Percentiles rank a stretch among this genome's conserved stretches.
Conservation (phyloP, 2,329 filamentous ascomycete species). For the Neoascochyta sp. region DNA sequence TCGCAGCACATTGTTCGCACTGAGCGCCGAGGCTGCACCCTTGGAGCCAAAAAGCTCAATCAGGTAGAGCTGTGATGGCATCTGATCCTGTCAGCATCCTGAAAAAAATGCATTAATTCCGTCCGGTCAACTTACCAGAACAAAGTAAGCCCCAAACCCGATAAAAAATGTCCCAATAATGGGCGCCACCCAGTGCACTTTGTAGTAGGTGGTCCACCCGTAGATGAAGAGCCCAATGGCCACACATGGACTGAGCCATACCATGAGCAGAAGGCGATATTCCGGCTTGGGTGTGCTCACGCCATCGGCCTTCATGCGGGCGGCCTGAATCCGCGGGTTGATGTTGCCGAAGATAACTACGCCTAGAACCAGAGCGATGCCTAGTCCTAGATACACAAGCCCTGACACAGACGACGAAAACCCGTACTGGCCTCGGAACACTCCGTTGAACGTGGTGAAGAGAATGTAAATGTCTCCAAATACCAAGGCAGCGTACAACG, state of each 20-base stretch:
- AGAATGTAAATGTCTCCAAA: slow-evolving; percentile 17
- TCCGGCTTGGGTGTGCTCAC: slow-evolving; percentile 21
- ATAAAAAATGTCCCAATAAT: slow-evolving; percentile 38
- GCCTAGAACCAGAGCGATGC: slow-evolving; percentile 13
- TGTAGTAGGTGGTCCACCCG: slow-evolving; percentile 44
- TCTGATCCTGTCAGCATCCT: too few relatives aligned
- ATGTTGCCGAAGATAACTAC: slow-evolving; percentile 20
- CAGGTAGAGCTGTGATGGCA: slow-evolving; percentile 35
- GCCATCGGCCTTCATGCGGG: slow-evolving; percentile 19
- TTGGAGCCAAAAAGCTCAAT: slow-evolving; percentile 35
- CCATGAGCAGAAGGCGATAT: slow-evolving; percentile 7
- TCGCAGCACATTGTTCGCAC: slow-evolving; percentile 25
- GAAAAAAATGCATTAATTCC: too few relatives aligned
- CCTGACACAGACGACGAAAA: slow-evolving; percentile 10
- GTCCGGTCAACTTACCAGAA: slow-evolving; percentile 31
- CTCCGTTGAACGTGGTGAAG: slow-evolving; percentile 15
- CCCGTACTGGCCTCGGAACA: slow-evolving; percentile 13
- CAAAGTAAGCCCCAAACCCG: slow-evolving; percentile 31
- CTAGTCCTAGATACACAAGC: slow-evolving; percentile 9
- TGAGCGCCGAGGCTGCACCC: slow-evolving; percentile 35
- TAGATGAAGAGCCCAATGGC: slow-evolving; percentile 36
- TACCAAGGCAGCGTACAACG: slow-evolving; percentile 7
- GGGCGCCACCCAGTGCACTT: slow-evolving; percentile 46
- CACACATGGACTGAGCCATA: slow-evolving; percentile 24
- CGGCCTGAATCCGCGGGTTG: slow-evolving; percentile 26